Percentiles rank a stretch among this genome's conserved stretches.
These are phyloP conservation scores for Scytalidium lignicola DNA, from an alignment of 2,329 filamentous ascomycete species.

Conservation along the genomic window DNA sequence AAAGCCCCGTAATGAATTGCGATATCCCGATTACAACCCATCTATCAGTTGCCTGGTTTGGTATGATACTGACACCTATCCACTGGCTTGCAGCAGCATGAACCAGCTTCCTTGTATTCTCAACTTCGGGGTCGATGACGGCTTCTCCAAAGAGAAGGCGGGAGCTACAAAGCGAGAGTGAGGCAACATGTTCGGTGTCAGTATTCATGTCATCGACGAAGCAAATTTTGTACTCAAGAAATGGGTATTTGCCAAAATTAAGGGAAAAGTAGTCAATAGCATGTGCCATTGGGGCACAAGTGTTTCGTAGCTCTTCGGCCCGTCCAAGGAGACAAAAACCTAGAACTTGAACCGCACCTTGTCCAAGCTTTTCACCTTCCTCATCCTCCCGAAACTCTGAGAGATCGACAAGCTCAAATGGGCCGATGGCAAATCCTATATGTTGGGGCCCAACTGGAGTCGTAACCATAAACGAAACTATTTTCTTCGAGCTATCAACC, in stretches of 20 bases:
- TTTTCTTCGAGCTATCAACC: slow-evolving; percentile 75
- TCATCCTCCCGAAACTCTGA: slow-evolving; percentile 85
- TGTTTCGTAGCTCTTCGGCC: slow-evolving; percentile 77
- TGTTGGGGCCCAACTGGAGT: slow-evolving; percentile 78
- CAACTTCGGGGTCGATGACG: slow-evolving; percentile 79
- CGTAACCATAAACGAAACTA: slow-evolving; percentile 75
- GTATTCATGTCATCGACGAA: slow-evolving; percentile 86
- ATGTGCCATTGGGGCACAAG: slow-evolving; percentile 76
- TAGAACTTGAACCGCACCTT: slow-evolving; percentile 73
- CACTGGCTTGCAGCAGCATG: slow-evolving; percentile 87
- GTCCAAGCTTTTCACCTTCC: slow-evolving; percentile 84
- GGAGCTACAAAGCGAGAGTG: slow-evolving; percentile 81
- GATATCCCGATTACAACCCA: slow-evolving; percentile 90
- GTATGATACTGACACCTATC: slow-evolving; percentile 88
- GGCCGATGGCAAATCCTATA: slow-evolving; percentile 88
- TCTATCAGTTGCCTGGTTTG: slow-evolving; percentile 71
- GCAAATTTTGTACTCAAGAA: slow-evolving; percentile 84
- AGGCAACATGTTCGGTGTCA: slow-evolving; percentile 73
- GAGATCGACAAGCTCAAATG: slow-evolving; percentile 89
- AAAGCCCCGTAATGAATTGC: slow-evolving; percentile 91
- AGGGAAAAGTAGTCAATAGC: slow-evolving; percentile 90
- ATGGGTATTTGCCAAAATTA: slow-evolving; percentile 86
- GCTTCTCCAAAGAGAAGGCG: slow-evolving; percentile 79
- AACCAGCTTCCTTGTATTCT: slow-evolving; percentile 74
- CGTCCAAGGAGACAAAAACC: slow-evolving; percentile 87